These are phyloP conservation scores for Myochromella boudieri DNA, from an alignment of 768 basidiomycete species.

Conservation along the genomic window DNA sequence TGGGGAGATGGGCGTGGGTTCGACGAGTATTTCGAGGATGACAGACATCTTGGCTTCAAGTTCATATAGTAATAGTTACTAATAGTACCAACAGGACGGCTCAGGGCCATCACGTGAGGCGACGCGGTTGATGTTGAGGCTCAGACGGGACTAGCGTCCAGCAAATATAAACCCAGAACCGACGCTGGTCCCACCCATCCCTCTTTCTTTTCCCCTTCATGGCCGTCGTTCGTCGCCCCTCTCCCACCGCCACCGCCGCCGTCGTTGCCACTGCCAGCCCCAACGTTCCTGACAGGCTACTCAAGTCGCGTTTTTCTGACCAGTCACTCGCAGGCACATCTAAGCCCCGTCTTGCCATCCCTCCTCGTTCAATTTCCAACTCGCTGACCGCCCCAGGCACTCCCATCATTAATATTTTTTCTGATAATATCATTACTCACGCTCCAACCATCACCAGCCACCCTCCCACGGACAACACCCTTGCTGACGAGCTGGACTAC, in stretches of 20 bases:
- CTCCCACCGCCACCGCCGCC: conserved; percentile 27
- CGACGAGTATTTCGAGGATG: conserved; percentile 16
- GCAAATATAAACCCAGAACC: too few species aligned
- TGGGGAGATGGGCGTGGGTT: conserved; percentile 29
- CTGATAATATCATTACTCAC: conserved; percentile 29
- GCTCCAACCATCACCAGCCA: conserved; percentile 22
- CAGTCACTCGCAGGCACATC: conserved; percentile 39
- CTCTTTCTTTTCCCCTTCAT: conserved; percentile 6
- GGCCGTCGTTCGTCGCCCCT: conserved; percentile 12
- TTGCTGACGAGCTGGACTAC: conserved; percentile 76
- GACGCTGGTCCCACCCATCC: too few species aligned
- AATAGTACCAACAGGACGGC: too few species aligned
- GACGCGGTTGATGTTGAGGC: too few species aligned
- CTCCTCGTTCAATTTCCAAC: conserved; percentile 13
- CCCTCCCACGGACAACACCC: conserved; percentile 39
- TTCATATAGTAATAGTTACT: too few species aligned
- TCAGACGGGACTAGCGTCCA: too few species aligned
- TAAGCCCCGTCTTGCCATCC: conserved; percentile 25
- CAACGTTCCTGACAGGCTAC: conserved; percentile 38
- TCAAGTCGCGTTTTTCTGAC: conserved; percentile 51
- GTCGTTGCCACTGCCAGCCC: conserved; percentile 38
- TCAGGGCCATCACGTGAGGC: too few species aligned
- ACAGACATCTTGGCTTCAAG: neutral
- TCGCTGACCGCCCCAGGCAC: conserved; percentile 29
- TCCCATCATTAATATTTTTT: conserved; percentile 55